phyloP scores from a whole-genome alignment of 1,284 basidiomycete genomes.

The Austropuccinia psidii region DNA sequence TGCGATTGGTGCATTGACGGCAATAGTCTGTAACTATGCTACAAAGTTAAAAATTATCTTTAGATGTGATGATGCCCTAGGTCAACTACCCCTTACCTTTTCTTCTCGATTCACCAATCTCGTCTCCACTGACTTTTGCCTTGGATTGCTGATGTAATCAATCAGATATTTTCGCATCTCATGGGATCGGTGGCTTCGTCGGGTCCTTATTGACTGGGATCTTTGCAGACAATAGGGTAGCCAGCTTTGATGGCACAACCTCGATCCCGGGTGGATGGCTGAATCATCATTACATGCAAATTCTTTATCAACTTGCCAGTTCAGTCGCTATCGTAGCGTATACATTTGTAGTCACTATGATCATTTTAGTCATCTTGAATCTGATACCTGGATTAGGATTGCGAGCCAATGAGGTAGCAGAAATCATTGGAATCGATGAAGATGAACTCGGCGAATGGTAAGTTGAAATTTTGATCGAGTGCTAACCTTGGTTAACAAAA shows the following conservation, averaged over 20 bases:
- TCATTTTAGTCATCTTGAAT: slow-evolving; percentile 88
- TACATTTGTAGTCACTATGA: slow-evolving; percentile 59
- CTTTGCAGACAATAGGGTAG: slow-evolving; percentile 79
- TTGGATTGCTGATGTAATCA: too few relatives aligned
- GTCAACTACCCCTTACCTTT: slow-evolving; percentile 53
- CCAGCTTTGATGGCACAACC: slow-evolving; percentile 69
- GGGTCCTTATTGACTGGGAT: slow-evolving; percentile 76
- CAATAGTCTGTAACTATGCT: slow-evolving; percentile 80
- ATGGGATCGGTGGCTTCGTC: slow-evolving; percentile 77
- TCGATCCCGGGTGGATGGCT: slow-evolving; percentile 79
- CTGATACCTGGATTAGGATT: slow-evolving; percentile 77
- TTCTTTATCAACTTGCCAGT: slow-evolving; percentile 81
- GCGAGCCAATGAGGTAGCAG: slow-evolving; percentile 69
- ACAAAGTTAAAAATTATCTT: slow-evolving; percentile 82
- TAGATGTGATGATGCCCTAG: slow-evolving; percentile 68
- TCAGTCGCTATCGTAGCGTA: slow-evolving; percentile 65
- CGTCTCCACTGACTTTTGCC: slow-evolving; percentile 13
- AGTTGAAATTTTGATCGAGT: background rate
- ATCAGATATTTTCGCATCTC: slow-evolving; percentile 70
- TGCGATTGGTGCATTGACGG: slow-evolving; percentile 75
- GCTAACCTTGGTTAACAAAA: too few relatives aligned
- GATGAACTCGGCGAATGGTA: slow-evolving; percentile 78
- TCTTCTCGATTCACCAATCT: background rate
- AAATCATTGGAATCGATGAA: slow-evolving; percentile 89
- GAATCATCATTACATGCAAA: slow-evolving; percentile 61